Conservation (phyloP, 2,329 filamentous ascomycete genomes). For the Akanthomyces muscarius region DNA sequence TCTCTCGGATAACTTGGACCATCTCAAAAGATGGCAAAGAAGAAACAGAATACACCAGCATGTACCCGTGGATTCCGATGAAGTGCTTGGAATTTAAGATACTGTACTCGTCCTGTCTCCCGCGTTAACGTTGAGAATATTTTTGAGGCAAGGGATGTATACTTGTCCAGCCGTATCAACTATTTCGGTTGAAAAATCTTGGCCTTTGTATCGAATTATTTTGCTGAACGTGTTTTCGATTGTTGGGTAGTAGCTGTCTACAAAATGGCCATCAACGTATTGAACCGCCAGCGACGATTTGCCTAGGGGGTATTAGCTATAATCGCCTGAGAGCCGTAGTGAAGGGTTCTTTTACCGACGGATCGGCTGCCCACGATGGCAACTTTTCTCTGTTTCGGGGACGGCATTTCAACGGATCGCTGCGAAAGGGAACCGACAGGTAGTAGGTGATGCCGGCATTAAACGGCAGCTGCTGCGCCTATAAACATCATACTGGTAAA, state of each 20-base stretch:
- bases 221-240: slow-evolving; percentile 99
- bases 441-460: not conserved
- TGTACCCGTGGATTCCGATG: slow-evolving; percentile 97
- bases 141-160: slow-evolving; percentile 27
- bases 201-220: slow-evolving; percentile 85
- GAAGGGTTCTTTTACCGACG: slow-evolving; percentile 50
- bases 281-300: slow-evolving; percentile 97
- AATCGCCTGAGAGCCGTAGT: not conserved
- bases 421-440: not conserved
- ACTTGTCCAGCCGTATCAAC: slow-evolving; percentile 97
- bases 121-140: slow-evolving; percentile 13
- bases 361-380: slow-evolving; percentile 93
- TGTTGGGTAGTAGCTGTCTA: slow-evolving; percentile 98
- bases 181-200: slow-evolving; percentile 94
- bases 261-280: slow-evolving; percentile 96
- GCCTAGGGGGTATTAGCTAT: slow-evolving; percentile 49
- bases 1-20: slow-evolving; percentile 92
- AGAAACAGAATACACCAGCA: slow-evolving; percentile 97
- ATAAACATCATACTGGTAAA: not conserved
- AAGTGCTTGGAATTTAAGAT: slow-evolving; percentile 98
- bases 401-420: slow-evolving; percentile 49
- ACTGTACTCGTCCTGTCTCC: slow-evolving; percentile 83
- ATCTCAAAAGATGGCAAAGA: slow-evolving; percentile 95
- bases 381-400: slow-evolving; percentile 87
- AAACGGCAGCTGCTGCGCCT: not conserved